Percentiles rank a stretch among this genome's conserved stretches.
phyloP scores from a whole-genome alignment of 176 grass and related monocot species.

The Oryza officinalis region DNA sequence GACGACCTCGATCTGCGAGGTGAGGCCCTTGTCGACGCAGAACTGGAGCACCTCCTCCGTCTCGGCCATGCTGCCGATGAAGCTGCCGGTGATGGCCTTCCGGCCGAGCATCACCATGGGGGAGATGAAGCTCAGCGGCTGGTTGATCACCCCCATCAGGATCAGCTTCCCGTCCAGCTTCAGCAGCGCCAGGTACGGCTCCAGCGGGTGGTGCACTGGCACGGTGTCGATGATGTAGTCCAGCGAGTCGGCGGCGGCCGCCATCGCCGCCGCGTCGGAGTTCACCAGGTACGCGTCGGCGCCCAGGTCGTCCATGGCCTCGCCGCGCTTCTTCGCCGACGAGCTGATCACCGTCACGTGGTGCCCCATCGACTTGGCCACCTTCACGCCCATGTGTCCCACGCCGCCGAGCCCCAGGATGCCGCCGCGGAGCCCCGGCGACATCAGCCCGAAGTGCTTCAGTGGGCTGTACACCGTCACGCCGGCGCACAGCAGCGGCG shows the following conservation, averaged over 20 bases:
- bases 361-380: slow-evolving; percentile 90
- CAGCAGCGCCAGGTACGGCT: slow-evolving; percentile 82
- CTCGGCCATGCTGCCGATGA: slow-evolving; percentile 85
- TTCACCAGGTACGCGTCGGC: slow-evolving; percentile 88
- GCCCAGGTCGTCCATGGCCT: slow-evolving; percentile 86
- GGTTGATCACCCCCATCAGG: slow-evolving; percentile 80
- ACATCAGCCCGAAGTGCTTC: slow-evolving; percentile 79
- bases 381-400: slow-evolving; percentile 96
- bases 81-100: slow-evolving; percentile 84
- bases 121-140: slow-evolving; percentile 79
- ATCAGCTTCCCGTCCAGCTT: slow-evolving; percentile 77
- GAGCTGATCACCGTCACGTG: slow-evolving; percentile 97
- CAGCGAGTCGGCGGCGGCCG: slow-evolving; percentile 50
- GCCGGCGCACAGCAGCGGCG: slow-evolving; percentile 86
- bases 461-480: slow-evolving; percentile 95
- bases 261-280: slow-evolving; percentile 66
- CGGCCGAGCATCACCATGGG: slow-evolving; percentile 89
- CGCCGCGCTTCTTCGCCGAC: slow-evolving; percentile 67
- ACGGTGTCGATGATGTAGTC: slow-evolving; percentile 99
- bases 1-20: slow-evolving; percentile 82
- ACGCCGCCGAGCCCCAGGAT: slow-evolving; percentile 91
- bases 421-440: slow-evolving; percentile 54
- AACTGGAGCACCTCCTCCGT: slow-evolving; percentile 74
- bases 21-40: slow-evolving; percentile 76
- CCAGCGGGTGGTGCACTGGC: slow-evolving; percentile 77